These are phyloP conservation scores for Lupinus albus DNA, from an alignment of 306 rosid species.

Conservation along the genomic window DNA sequence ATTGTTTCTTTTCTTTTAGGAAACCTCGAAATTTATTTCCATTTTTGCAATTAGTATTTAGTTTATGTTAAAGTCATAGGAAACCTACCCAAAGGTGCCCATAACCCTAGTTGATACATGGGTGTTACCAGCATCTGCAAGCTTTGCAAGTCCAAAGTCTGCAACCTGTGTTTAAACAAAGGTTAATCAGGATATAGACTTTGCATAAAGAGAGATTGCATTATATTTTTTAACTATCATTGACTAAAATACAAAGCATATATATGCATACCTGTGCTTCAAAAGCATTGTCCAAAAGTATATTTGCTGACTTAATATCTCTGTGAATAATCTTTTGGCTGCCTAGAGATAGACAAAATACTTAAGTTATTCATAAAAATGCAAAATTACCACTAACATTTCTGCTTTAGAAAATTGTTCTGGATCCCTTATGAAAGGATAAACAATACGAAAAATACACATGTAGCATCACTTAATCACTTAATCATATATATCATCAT, in stretches of 20 bases:
- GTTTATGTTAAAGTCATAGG: conserved; percentile 18
- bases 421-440: too few relatives aligned
- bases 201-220: not conserved
- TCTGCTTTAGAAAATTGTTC: conserved; percentile 2
- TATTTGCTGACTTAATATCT: conserved; percentile 94
- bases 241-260: not conserved
- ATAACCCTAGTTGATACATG: conserved; percentile 95
- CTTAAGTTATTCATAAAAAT: conserved; percentile 42
- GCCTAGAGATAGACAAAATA: conserved; percentile 62
- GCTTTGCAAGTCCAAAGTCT: conserved; percentile 95
- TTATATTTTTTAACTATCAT: not conserved
- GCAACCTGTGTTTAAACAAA: conserved; percentile 68
- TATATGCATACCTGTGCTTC: conserved; percentile 67
- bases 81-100: conserved; percentile 95
- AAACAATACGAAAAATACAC: too few relatives aligned
- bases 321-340: conserved; percentile 93
- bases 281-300: conserved; percentile 77
- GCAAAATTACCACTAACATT: conserved; percentile 4
- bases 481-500: too few relatives aligned
- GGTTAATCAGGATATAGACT: conserved; percentile 36
- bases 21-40: conserved; percentile 9
- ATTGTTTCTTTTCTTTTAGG: not conserved
- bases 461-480: too few relatives aligned
- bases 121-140: conserved; percentile 61
- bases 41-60: not conserved